Evolutionary conservation across 306 rosid species (phyloP).

Genomic region (Malus sylvestris): DNA sequence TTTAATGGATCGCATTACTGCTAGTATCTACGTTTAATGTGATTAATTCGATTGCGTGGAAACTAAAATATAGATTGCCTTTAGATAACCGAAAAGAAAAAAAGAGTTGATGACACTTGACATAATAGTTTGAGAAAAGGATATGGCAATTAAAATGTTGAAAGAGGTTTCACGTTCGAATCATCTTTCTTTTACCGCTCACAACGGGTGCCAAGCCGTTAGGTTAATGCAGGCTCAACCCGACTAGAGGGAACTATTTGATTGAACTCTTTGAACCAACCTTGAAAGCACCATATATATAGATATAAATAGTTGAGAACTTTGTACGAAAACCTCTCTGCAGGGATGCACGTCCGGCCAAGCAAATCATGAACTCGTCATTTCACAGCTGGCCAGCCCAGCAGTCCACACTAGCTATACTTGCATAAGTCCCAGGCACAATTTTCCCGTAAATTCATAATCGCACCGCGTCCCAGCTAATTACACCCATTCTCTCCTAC

Average conservation of each 20-base stretch:
- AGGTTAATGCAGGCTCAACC: neutral
- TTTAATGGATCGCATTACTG: too few species aligned
- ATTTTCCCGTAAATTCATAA: neutral
- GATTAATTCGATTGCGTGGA: too few species aligned
- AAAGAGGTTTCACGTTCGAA: neutral
- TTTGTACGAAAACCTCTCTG: too few species aligned
- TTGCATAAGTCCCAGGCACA: constrained; percentile 25
- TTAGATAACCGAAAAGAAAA: neutral
- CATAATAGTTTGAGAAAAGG: too few species aligned
- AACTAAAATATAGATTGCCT: neutral
- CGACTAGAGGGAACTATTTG: neutral
- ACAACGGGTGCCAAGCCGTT: neutral
- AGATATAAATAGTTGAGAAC: neutral
- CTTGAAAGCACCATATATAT: neutral
- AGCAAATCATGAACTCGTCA: neutral
- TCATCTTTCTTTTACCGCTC: neutral
- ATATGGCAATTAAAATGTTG: neutral
- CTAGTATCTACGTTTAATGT: too few species aligned
- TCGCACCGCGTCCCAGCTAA: constrained; percentile 34
- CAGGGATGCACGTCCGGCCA: neutral
- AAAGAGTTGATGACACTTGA: neutral
- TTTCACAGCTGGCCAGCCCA: neutral
- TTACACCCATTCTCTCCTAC: neutral
- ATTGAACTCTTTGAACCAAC: neutral
- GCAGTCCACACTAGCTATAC: neutral